phyloP scores from a whole-genome alignment of 1,284 basidiomycete species.

The Coriolopsis trogii region DNA sequence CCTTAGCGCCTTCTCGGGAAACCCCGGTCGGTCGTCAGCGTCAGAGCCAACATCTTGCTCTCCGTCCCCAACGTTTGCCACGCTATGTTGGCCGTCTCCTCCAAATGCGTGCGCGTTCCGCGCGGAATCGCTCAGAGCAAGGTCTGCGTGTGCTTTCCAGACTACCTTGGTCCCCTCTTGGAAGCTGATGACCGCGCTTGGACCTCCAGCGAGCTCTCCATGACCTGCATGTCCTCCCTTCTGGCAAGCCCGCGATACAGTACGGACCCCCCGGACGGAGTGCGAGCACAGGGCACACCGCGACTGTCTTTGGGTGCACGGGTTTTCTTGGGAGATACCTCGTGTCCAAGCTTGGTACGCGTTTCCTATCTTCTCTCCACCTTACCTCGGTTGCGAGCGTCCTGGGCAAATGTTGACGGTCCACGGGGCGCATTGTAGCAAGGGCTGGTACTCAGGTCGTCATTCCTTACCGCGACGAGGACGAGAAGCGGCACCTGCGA shows the following conservation, averaged over 20 bases:
- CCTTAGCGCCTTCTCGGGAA: conserved; percentile 18
- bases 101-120: conserved; percentile 51
- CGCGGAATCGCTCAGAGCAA: conserved; percentile 38
- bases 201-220: conserved; percentile 66
- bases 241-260: conserved; percentile 68
- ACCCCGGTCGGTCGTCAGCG: conserved; percentile 21
- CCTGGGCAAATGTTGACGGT: conserved; percentile 1
- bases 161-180: background rate
- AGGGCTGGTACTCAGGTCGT: conserved; percentile 94
- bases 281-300: conserved; percentile 86
- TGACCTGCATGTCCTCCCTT: conserved; percentile 66
- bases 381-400: background rate
- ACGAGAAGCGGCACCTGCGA: conserved; percentile 90
- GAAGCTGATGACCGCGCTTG: background rate
- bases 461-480: conserved; percentile 95
- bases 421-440: conserved; percentile 45
- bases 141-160: conserved; percentile 4
- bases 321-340: conserved; percentile 96
- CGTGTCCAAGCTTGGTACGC: conserved; percentile 86
- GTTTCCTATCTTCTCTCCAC: background rate
- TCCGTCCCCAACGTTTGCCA: conserved; percentile 28
- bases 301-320: conserved; percentile 96
- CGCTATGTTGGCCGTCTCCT: conserved; percentile 28
- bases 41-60: conserved; percentile 27
- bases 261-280: conserved; percentile 86